Evolutionary conservation across 169 alveolate genomes (phyloP).

Genomic region (Plasmodium gallinaceum): DNA sequence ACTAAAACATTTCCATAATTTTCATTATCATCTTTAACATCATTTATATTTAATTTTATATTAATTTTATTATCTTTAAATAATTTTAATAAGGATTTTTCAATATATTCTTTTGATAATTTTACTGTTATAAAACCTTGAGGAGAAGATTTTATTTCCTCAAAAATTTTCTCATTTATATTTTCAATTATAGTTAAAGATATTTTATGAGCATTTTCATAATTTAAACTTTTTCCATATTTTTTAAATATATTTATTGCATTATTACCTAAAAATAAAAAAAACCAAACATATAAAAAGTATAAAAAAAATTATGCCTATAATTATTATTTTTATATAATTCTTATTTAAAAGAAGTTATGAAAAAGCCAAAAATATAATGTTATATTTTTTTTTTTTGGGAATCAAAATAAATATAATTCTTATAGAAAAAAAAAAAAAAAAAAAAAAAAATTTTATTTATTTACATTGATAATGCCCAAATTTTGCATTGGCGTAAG

Average conservation of each 20-base stretch:
- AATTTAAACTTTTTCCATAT: slow-evolving; percentile 77
- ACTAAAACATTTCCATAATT: slow-evolving; percentile 83
- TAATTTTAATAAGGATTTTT: slow-evolving; percentile 74
- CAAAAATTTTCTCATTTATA: slow-evolving; percentile 77
- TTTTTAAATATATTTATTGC: slow-evolving; percentile 84
- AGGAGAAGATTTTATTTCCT: slow-evolving; percentile 88
- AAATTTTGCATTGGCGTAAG: slow-evolving; percentile 57
- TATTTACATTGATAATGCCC: slow-evolving; percentile 69
- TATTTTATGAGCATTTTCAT: slow-evolving; percentile 85
- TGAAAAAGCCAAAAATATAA: neutral
- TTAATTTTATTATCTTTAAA: slow-evolving; percentile 72
- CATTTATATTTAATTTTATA: slow-evolving; percentile 57
- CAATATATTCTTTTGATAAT: slow-evolving; percentile 71
- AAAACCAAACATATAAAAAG: neutral
- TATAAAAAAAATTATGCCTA: too few relatives aligned
- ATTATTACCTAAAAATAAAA: slow-evolving; percentile 80
- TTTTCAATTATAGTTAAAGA: slow-evolving; percentile 83
- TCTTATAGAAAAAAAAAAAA: neutral
- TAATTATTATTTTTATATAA: too few relatives aligned
- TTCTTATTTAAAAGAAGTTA: too few relatives aligned
- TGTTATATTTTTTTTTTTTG: neutral
- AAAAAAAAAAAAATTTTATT: neutral
- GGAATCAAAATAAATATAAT: neutral
- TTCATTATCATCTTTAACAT: slow-evolving; percentile 23
- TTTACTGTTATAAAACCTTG: slow-evolving; percentile 86